phyloP scores from a whole-genome alignment of 495 filamentous ascomycete species.

The Podospora australis region DNA sequence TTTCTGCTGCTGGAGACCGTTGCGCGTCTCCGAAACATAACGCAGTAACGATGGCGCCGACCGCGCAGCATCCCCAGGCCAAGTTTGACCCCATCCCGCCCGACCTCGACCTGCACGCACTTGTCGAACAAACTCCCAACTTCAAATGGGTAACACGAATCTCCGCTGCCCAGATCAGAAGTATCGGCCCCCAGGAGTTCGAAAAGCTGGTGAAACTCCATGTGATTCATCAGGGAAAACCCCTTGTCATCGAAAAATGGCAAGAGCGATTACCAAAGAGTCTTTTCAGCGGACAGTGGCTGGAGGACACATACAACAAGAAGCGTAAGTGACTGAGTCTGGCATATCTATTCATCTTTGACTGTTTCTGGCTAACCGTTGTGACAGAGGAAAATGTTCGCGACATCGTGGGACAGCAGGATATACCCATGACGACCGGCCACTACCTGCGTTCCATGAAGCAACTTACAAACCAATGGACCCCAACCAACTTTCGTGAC shows the following conservation, averaged over 20 bases:
- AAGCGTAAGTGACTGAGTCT: conserved; percentile 53
- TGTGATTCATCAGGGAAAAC: conserved; percentile 76
- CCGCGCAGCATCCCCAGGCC: conserved; percentile 57
- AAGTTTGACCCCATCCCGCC: conserved; percentile 81
- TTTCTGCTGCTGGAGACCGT: not conserved
- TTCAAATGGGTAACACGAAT: conserved; percentile 78
- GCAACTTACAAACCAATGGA: conserved; percentile 69
- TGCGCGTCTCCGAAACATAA: not conserved
- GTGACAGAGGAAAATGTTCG: conserved; percentile 58
- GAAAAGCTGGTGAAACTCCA: conserved; percentile 72
- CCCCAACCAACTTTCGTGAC: conserved; percentile 57
- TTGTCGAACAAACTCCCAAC: conserved; percentile 72
- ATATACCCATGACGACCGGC: conserved; percentile 71
- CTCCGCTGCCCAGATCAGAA: conserved; percentile 63
- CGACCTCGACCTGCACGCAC: conserved; percentile 62
- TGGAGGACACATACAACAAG: conserved; percentile 61
- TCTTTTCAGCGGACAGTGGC: conserved; percentile 75
- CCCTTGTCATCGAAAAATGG: conserved; percentile 85
- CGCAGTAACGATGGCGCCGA: conserved; percentile 55
- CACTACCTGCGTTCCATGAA: conserved; percentile 85
- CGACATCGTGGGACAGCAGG: conserved; percentile 59
- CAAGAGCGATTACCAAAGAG: conserved; percentile 55
- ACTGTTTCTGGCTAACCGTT: not conserved
- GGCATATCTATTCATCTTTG: not conserved
- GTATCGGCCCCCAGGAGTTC: conserved; percentile 64